A percentile compares a stretch with the other conserved stretches of the same genome.
These are phyloP conservation scores for Ustilago trichophora DNA, from an alignment of 1,284 basidiomycete species.

Conservation along the genomic window DNA sequence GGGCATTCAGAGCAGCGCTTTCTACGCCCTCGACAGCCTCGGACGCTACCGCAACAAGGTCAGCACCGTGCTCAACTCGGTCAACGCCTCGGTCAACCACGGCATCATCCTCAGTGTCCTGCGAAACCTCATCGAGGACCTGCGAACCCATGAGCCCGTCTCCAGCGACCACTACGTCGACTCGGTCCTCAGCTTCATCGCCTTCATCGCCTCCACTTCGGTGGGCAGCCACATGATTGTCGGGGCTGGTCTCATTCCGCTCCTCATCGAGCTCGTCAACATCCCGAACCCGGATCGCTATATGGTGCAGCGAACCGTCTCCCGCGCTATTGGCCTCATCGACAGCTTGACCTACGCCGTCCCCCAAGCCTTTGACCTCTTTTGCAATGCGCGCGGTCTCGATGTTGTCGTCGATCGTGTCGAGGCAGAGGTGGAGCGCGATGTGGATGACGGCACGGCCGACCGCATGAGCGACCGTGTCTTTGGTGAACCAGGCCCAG, in stretches of 20 bases:
- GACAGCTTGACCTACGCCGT: constrained; percentile 92
- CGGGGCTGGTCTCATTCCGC: constrained; percentile 91
- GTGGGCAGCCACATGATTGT: constrained; percentile 91
- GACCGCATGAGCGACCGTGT: constrained; percentile 68
- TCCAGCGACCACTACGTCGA: constrained; percentile 70
- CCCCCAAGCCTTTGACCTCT: constrained; percentile 85
- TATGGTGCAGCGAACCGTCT: constrained; percentile 62
- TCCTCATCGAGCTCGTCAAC: constrained; percentile 70
- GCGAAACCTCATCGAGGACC: constrained; percentile 47
- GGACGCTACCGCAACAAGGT: constrained; percentile 83
- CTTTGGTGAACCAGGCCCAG: constrained; percentile 68
- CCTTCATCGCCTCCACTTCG: constrained; percentile 83
- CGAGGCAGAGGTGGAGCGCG: constrained; percentile 69
- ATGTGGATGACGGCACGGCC: constrained; percentile 41
- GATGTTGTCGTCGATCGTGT: constrained; percentile 87
- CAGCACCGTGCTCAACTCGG: constrained; percentile 85
- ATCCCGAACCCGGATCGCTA: constrained; percentile 42
- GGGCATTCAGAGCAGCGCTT: constrained; percentile 76
- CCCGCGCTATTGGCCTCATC: constrained; percentile 81
- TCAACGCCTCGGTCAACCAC: constrained; percentile 95
- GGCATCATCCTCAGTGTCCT: constrained; percentile 72
- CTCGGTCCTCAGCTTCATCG: constrained; percentile 80
- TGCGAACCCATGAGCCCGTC: constrained; percentile 69
- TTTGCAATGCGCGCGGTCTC: constrained; percentile 84
- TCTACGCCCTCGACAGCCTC: constrained; percentile 88